A percentile compares a stretch with the other conserved stretches of the same genome.
Conservation (phyloP, 805 yeast genomes). For the Pichia insulana region DNA sequence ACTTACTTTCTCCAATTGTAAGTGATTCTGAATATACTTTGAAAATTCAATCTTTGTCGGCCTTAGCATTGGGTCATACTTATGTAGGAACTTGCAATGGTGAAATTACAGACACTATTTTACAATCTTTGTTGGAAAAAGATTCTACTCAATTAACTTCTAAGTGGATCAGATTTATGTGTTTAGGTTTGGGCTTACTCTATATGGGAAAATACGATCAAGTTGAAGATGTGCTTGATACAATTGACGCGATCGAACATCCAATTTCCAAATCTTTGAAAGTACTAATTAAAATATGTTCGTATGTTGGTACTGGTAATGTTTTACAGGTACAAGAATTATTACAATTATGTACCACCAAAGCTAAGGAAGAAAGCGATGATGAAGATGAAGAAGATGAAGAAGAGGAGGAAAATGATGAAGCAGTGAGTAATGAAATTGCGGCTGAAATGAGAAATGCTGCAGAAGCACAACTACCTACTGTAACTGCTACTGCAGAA, state of each 20-base stretch:
- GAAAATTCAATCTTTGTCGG: constrained; percentile 78
- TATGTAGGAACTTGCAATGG: constrained; percentile 96
- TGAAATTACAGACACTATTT: constrained; percentile 83
- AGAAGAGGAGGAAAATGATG: constrained; percentile 29
- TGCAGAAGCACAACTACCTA: constrained; percentile 27
- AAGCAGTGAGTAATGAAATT: background rate
- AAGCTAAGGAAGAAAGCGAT: constrained; percentile 46
- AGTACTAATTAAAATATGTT: constrained; percentile 84
- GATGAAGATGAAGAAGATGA: constrained; percentile 50
- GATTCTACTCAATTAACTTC: constrained; percentile 66
- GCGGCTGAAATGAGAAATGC: constrained; percentile 18
- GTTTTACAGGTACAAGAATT: constrained; percentile 89
- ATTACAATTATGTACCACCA: constrained; percentile 80
- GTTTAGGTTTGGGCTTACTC: constrained; percentile 83
- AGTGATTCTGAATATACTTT: constrained; percentile 66
- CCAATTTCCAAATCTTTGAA: constrained; percentile 86
- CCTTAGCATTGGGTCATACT: constrained; percentile 86
- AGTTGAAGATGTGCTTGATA: constrained; percentile 88
- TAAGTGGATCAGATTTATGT: constrained; percentile 84
- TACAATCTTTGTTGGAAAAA: constrained; percentile 85
- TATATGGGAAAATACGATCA: constrained; percentile 92
- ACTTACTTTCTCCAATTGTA: constrained; percentile 70
- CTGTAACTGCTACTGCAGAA: constrained; percentile 29
- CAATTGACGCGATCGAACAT: constrained; percentile 90
- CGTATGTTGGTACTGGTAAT: constrained; percentile 96